A percentile compares a stretch with the other conserved stretches of the same genome.
Evolutionary conservation across 768 basidiomycete genomes (phyloP).

Genomic region (Amyloporia xantha): DNA sequence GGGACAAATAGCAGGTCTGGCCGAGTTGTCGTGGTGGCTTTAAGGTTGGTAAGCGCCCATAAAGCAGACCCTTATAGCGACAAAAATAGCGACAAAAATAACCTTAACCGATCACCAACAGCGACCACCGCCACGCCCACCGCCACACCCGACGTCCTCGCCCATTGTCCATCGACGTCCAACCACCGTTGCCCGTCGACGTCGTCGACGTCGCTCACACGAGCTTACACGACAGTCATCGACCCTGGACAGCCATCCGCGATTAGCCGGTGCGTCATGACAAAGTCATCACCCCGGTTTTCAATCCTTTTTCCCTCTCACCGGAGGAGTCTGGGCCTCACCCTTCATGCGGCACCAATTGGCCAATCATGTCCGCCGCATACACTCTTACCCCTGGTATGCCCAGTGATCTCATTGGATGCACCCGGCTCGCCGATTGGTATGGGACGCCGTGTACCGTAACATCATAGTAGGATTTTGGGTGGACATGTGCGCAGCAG

Average conservation of each 20-base stretch:
- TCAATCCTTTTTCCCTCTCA: not conserved
- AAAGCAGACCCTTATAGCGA: not conserved
- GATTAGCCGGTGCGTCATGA: not conserved
- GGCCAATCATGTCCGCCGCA: not conserved
- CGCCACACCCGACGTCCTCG: too few species aligned
- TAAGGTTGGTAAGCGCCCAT: not conserved
- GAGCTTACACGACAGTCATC: too few species aligned
- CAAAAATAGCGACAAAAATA: not conserved
- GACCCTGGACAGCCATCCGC: not conserved
- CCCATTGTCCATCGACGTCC: not conserved
- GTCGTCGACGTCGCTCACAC: too few species aligned
- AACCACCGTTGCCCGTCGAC: not conserved
- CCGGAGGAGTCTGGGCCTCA: not conserved
- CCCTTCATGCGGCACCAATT: not conserved
- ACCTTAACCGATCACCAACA: not conserved
- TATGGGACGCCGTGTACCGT: too few species aligned
- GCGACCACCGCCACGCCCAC: too few species aligned
- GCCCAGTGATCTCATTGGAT: too few species aligned
- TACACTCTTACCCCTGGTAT: too few species aligned
- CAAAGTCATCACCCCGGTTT: not conserved
- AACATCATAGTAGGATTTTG: too few species aligned
- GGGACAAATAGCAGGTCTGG: not conserved
- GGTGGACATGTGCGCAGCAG: too few species aligned
- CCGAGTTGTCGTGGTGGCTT: not conserved
- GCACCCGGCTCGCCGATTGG: too few species aligned